Base-by-base conservation (phyloP, 768 basidiomycete species). In the Phaffia tasmanica region DNA sequence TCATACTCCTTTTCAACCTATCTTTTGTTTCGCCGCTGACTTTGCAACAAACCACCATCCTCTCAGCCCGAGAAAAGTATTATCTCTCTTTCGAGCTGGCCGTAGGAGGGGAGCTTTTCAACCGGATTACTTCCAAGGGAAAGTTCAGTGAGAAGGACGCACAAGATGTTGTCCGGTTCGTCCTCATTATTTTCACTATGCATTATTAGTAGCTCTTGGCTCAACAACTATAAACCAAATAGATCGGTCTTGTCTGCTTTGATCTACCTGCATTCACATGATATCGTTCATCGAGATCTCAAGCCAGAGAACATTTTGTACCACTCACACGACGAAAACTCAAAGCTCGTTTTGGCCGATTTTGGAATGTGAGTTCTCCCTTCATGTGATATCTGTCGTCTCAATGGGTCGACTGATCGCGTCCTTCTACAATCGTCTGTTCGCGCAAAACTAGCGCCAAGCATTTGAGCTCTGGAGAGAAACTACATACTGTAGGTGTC, bases 281-380 rank as follows among this genome's bases (percentile, higher is more conserved):
- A 88, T 67, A 91, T 99, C 70, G 95, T 98, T 21, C 95, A 99
- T 74, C 84, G 95, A 3, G 94, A 99, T 74, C 82, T 99, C 69
- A 98, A 87, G 75, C 95, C 95, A 0, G 95, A 99, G 77, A 98
- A 98, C 74, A 93, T 99, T 67, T 80, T 99, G 3, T 97, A 90
- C 74, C 48, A 47, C 4, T 19, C 18, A 0, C 7, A 23, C 0
- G 27, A 83, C 2, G 74, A 80, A 14, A 80, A 86, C 21, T 89
- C 88, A n/a, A 87, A 87, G 70, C 82, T 98, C 59, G 93, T 99
- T 65, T 91, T 98, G 53, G 93, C 85, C 7, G 95, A 98, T 76
- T 99, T 99, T 73, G 95, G 95, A 70, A 97, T 99, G 89, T 90
- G 71, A 21, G 85, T 77, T 32, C 21, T n/a, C 23, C 46, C 50